These are phyloP conservation scores for Pelargonium fulgidum DNA, from an alignment of 441 rosid genomes.

Conservation along the genomic window DNA sequence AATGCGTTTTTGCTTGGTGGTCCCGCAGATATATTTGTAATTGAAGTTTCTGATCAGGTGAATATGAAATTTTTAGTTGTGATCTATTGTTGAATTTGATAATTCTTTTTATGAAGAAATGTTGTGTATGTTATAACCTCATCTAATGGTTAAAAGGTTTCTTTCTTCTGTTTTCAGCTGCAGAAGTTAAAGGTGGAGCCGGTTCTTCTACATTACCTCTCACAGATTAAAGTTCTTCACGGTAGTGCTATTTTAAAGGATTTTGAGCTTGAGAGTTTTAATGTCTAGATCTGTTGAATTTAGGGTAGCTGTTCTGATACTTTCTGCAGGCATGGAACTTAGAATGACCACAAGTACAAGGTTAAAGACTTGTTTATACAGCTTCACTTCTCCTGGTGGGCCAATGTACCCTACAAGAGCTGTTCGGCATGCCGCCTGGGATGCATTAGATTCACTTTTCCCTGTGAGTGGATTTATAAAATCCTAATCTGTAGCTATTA, in stretches of 20 bases:
- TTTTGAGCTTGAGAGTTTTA: constrained; percentile 16
- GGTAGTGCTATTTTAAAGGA: constrained; percentile 44
- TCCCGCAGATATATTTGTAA: constrained; percentile 81
- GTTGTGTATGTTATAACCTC: neutral
- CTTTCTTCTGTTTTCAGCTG: constrained; percentile 41
- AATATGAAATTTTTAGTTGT: neutral
- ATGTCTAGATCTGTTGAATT: neutral
- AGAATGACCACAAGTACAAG: constrained; percentile 95
- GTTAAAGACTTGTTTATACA: constrained; percentile 82
- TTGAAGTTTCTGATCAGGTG: constrained; percentile 85
- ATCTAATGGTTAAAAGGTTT: constrained; percentile 30
- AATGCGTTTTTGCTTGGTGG: constrained; percentile 86
- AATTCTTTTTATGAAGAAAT: constrained; percentile 3
- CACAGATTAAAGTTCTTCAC: constrained; percentile 68
- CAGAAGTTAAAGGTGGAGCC: constrained; percentile 97
- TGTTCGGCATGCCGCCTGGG: constrained; percentile 99
- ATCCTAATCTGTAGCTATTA: constrained; percentile 55
- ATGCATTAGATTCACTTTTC: constrained; percentile 76
- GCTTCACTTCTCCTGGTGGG: constrained; percentile 97
- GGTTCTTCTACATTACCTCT: constrained; percentile 79
- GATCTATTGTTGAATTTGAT: neutral
- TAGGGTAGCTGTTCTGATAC: constrained; percentile 15
- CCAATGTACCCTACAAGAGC: constrained; percentile 98
- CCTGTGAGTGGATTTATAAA: constrained; percentile 55
- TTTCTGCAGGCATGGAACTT: constrained; percentile 75